These are phyloP conservation scores for Polygonum aviculare DNA, from an alignment of 148 eudicot species.

Conservation along the genomic window DNA sequence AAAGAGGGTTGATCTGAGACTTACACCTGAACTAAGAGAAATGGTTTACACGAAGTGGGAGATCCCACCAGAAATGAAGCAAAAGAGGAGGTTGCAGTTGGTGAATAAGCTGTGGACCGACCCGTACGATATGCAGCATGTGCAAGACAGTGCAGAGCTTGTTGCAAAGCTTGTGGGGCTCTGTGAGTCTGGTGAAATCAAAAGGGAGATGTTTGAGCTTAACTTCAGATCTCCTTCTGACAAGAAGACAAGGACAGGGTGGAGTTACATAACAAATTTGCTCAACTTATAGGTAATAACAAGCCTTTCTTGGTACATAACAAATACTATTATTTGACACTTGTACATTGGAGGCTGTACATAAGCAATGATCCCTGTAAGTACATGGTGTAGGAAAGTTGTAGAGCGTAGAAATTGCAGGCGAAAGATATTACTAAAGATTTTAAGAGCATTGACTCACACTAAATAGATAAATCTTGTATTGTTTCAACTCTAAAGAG, in stretches of 20 bases:
- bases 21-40: slow-evolving; percentile 70
- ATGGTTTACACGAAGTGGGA: slow-evolving; percentile 76
- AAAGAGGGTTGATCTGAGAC: slow-evolving; percentile 73
- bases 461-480: no score
- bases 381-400: no score
- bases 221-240: slow-evolving; percentile 64
- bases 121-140: slow-evolving; percentile 69
- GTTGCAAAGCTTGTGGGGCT: slow-evolving; percentile 91
- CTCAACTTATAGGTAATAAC: slow-evolving; percentile 44
- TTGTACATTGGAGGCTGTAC: slow-evolving; percentile 22
- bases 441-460: no score
- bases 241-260: slow-evolving; percentile 90
- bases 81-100: slow-evolving; percentile 70
- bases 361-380: no score
- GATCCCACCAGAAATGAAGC: slow-evolving; percentile 78
- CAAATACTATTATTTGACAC: slow-evolving; percentile 53
- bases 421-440: no score
- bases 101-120: slow-evolving; percentile 86
- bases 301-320: slow-evolving; percentile 27
- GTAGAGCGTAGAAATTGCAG: no score
- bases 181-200: slow-evolving; percentile 49
- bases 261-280: slow-evolving; percentile 85
- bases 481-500: no score
- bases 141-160: slow-evolving; percentile 78
- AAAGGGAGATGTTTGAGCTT: slow-evolving; percentile 88